Conservation (phyloP, 2,329 filamentous ascomycete genomes). For the Botrytis squamosa region DNA sequence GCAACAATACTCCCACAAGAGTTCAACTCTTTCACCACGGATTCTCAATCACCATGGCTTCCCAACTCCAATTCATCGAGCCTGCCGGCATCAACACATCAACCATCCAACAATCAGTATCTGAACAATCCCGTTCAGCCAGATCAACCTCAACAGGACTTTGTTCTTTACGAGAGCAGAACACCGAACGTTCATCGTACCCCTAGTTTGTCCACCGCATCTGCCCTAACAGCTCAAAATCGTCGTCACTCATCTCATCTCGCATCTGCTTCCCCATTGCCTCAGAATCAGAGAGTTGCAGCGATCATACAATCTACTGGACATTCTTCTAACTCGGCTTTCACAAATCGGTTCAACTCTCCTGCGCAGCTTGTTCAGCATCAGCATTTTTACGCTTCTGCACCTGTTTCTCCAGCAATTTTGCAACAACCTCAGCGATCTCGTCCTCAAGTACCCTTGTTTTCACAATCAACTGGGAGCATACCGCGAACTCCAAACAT, state of each 20-base stretch:
- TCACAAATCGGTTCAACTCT: conserved; percentile 58
- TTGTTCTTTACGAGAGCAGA: conserved; percentile 56
- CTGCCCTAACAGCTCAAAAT: conserved; percentile 44
- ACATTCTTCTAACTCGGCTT: conserved; percentile 53
- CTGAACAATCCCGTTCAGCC: conserved; percentile 3
- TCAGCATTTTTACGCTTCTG: conserved; percentile 65
- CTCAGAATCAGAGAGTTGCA: conserved; percentile 59
- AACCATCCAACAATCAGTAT: conserved; percentile 41
- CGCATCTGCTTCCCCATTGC: conserved; percentile 47
- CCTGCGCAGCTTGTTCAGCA: conserved; percentile 49
- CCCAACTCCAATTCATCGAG: conserved; percentile 60
- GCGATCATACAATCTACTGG: conserved; percentile 59
- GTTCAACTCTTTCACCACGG: conserved; percentile 78
- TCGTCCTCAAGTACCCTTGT: conserved; percentile 71
- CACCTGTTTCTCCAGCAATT: conserved; percentile 58
- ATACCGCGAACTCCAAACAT: conserved; percentile 49
- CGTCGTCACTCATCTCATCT: conserved; percentile 54
- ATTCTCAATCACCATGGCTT: conserved; percentile 77
- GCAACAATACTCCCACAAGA: conserved; percentile 63
- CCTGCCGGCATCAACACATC: conserved; percentile 63
- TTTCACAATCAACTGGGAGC: conserved; percentile 59
- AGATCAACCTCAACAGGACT: conserved; percentile 51
- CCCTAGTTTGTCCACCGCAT: conserved; percentile 40
- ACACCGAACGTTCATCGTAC: conserved; percentile 37
- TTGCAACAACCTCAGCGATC: conserved; percentile 54